phyloP scores from a whole-genome alignment of 352 stramenopile genomes.

The Aphanomyces stellatus region DNA sequence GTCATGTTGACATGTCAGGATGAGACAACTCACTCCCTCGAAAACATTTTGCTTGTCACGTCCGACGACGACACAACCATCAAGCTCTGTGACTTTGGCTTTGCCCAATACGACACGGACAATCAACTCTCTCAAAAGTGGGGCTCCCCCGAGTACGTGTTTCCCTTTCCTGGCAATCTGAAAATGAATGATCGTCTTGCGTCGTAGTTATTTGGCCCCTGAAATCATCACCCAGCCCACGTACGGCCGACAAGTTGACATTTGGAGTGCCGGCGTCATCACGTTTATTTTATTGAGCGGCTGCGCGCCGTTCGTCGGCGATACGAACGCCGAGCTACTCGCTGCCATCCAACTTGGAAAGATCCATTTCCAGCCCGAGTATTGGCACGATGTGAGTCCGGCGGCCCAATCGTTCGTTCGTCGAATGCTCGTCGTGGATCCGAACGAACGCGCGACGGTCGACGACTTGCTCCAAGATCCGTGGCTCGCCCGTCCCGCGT shows the following conservation, averaged over 20 bases:
- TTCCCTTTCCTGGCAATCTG: neutral
- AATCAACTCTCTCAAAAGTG: neutral
- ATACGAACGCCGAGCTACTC: neutral
- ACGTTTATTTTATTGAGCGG: neutral
- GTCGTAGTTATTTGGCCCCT: neutral
- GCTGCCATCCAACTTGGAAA: neutral
- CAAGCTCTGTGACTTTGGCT: neutral
- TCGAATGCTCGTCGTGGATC: neutral
- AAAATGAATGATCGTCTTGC: no score
- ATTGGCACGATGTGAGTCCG: neutral
- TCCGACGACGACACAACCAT: neutral
- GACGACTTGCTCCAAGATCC: neutral
- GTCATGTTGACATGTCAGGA: no score
- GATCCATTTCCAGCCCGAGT: neutral
- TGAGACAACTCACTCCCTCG: no score
- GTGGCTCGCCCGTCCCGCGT: neutral
- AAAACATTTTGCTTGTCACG: neutral
- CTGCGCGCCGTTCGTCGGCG: neutral
- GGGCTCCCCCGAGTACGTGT: neutral
- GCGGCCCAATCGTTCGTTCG: neutral
- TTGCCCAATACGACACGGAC: neutral
- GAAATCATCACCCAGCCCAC: neutral
- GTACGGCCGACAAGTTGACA: neutral
- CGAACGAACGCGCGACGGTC: neutral
- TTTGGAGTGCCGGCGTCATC: neutral